A percentile compares a stretch with the other conserved stretches of the same genome.
phyloP scores from a whole-genome alignment of 2,329 filamentous ascomycete genomes.

The Botryotinia calthae region DNA sequence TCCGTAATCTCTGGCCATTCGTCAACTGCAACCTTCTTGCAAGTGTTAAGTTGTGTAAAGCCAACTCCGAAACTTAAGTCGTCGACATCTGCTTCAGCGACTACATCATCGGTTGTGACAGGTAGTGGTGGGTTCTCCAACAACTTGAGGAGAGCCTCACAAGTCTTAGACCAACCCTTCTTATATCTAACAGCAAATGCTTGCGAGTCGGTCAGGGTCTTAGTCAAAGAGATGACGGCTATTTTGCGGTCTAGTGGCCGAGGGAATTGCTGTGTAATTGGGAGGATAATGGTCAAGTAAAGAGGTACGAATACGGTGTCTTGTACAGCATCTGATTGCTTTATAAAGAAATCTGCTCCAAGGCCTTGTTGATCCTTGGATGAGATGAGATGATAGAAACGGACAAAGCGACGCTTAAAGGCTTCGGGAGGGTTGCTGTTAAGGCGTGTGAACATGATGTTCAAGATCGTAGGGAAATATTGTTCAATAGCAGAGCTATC shows the following conservation, averaged over 20 bases:
- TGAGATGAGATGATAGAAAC: constrained; percentile 91
- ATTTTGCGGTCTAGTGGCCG: constrained; percentile 89
- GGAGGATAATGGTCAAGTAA: constrained; percentile 83
- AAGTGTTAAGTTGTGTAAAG: constrained; percentile 91
- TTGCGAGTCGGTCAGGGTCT: constrained; percentile 81
- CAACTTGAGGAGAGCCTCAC: constrained; percentile 82
- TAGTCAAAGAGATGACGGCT: constrained; percentile 89
- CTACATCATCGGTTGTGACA: constrained; percentile 68
- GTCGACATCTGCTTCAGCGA: constrained; percentile 87
- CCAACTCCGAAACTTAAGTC: constrained; percentile 93
- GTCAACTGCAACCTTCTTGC: constrained; percentile 70
- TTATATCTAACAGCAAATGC: constrained; percentile 79
- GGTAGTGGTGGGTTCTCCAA: constrained; percentile 78
- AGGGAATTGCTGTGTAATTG: constrained; percentile 82
- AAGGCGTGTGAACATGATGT: constrained; percentile 73
- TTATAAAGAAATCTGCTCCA: constrained; percentile 89
- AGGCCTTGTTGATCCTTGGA: constrained; percentile 70
- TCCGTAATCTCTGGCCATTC: constrained; percentile 83
- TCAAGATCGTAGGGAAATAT: constrained; percentile 60
- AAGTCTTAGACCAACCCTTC: constrained; percentile 90
- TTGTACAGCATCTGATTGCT: constrained; percentile 78
- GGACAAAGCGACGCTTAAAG: constrained; percentile 81
- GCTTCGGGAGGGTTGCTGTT: constrained; percentile 66
- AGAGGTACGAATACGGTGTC: constrained; percentile 76
- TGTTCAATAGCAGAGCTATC: constrained; percentile 59